phyloP scores from a whole-genome alignment of 202 grass and related monocot genomes.

The Panicum hallii region DNA sequence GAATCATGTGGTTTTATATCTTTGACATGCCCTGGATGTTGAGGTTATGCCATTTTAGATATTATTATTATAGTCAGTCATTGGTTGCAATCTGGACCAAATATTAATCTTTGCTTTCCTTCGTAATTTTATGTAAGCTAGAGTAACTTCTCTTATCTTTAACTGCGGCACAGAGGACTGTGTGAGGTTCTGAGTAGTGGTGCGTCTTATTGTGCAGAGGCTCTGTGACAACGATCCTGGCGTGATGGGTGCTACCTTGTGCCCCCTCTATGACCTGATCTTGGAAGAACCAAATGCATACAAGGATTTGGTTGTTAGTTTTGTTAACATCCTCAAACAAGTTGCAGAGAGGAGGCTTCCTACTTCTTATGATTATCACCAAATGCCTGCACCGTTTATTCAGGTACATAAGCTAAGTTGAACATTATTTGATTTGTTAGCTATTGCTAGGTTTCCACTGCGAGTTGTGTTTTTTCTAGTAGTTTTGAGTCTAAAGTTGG shows the following conservation, averaged over 20 bases:
- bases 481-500: slow-evolving; percentile 36
- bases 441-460: slow-evolving; percentile 14
- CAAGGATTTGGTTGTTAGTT: slow-evolving; percentile 94
- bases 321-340: slow-evolving; percentile 99
- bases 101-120: neutral
- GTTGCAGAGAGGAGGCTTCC: slow-evolving; percentile 96
- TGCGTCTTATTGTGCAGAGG: slow-evolving; percentile 60
- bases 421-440: slow-evolving; percentile 38
- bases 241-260: slow-evolving; percentile 95
- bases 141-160: neutral
- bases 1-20: neutral
- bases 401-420: slow-evolving; percentile 60
- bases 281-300: slow-evolving; percentile 86
- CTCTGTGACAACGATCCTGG: slow-evolving; percentile 97
- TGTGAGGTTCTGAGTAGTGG: slow-evolving; percentile 11
- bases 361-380: slow-evolving; percentile 95
- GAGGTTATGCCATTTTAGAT: neutral
- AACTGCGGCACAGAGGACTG: neutral
- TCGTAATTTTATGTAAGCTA: neutral
- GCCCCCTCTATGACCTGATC: slow-evolving; percentile 93
- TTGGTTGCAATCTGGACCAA: slow-evolving; percentile 11
- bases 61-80: neutral
- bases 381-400: slow-evolving; percentile 99
- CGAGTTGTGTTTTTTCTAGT: slow-evolving; percentile 18
- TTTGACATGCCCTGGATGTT: neutral